Percentiles rank a stretch among this genome's conserved stretches.
Conservation (phyloP, 2,329 filamentous ascomycete genomes). For the Phialophora chinensis region DNA sequence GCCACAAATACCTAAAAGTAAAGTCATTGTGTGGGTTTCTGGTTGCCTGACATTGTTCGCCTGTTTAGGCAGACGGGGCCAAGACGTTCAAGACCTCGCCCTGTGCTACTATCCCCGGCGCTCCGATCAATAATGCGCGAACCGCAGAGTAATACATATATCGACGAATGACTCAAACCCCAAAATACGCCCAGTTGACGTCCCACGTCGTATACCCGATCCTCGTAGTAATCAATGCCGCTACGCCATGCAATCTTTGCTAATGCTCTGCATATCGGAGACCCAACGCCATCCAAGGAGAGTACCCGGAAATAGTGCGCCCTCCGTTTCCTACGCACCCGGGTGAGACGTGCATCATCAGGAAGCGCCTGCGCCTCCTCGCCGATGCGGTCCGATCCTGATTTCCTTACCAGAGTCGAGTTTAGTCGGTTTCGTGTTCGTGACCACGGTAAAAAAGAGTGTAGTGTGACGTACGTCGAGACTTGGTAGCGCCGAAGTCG, state of each 20-base stretch:
- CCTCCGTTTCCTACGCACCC: slow-evolving; percentile 1
- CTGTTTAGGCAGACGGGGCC: slow-evolving; percentile 20
- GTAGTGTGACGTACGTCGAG: slow-evolving; percentile 10
- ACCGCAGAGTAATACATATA: slow-evolving; percentile 21
- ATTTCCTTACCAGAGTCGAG: background rate
- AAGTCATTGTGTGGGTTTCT: slow-evolving; percentile 2
- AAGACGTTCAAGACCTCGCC: slow-evolving; percentile 12
- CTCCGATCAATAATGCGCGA: slow-evolving; percentile 8
- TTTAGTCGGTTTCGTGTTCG: background rate
- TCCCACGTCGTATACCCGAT: slow-evolving; percentile 8
- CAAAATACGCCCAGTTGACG: slow-evolving; percentile 10
- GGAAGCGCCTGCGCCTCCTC: slow-evolving; percentile 22
- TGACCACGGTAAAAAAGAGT: slow-evolving; percentile 8
- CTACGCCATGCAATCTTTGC: slow-evolving; percentile 15
- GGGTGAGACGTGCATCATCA: slow-evolving; percentile 19
- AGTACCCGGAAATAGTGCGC: slow-evolving; percentile 22
- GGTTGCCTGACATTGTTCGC: slow-evolving; percentile 24
- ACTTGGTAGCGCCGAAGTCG: background rate
- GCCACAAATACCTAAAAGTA: slow-evolving; percentile 16
- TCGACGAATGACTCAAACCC: slow-evolving; percentile 10
- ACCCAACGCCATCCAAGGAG: slow-evolving; percentile 12
- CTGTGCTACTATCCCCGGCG: slow-evolving; percentile 5
- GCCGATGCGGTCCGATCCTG: slow-evolving; percentile 10
- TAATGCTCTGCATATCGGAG: slow-evolving; percentile 18
- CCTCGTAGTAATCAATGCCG: slow-evolving; percentile 19